phyloP scores from a whole-genome alignment of 1,284 basidiomycete genomes.

The Irpex sp. region DNA sequence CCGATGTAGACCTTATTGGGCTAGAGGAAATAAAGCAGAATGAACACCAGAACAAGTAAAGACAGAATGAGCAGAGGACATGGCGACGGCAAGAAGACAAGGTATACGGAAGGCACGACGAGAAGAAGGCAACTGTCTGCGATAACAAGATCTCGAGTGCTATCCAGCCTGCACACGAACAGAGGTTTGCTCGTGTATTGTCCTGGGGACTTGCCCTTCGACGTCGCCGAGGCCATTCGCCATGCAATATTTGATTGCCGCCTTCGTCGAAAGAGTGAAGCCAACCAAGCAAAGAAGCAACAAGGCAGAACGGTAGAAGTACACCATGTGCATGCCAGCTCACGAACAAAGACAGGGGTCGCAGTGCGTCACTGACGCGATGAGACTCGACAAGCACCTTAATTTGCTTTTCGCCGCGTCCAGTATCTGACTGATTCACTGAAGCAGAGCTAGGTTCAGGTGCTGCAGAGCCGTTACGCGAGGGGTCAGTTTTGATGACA shows the following conservation, averaged over 20 bases:
- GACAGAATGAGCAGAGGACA: conserved; percentile 8
- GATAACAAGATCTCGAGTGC: background rate
- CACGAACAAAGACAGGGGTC: conserved; percentile 29
- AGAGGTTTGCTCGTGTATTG: conserved; percentile 6
- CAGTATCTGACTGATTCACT: conserved; percentile 32
- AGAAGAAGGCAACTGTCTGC: background rate
- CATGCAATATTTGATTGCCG: background rate
- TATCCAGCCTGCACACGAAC: conserved; percentile 3
- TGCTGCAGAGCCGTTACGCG: conserved; percentile 30
- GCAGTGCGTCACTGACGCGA: conserved; percentile 22
- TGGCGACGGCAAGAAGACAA: conserved; percentile 8
- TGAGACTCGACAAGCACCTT: conserved; percentile 83
- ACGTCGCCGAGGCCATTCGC: background rate
- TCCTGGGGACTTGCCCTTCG: background rate
- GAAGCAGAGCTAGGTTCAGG: conserved; percentile 16
- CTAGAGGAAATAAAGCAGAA: conserved; percentile 53
- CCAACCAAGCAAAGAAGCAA: background rate
- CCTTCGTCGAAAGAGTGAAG: background rate
- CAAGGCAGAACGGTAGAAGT: background rate
- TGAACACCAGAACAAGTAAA: conserved; percentile 34
- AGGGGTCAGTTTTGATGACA: conserved; percentile 36
- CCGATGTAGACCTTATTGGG: conserved; percentile 89
- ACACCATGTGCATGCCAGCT: conserved; percentile 21
- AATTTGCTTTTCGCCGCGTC: conserved; percentile 75
- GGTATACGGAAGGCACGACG: background rate